These are phyloP conservation scores for Exophiala aquamarina DNA, from an alignment of 2,329 filamentous ascomycete species.

Conservation along the genomic window DNA sequence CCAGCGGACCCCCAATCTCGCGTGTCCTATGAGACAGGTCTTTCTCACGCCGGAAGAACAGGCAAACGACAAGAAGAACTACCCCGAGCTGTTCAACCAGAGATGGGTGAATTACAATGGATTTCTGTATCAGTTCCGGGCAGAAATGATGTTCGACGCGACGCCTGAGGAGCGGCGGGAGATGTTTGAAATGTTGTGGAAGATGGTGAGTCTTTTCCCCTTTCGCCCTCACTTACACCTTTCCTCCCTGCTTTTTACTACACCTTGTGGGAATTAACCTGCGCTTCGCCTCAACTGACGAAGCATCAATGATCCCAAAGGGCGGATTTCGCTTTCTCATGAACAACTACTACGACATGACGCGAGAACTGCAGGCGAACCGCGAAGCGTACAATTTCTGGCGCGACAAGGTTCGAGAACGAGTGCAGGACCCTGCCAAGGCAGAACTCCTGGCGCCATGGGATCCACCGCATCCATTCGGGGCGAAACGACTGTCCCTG, in stretches of 20 bases:
- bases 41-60: conserved; percentile 52
- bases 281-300: background rate
- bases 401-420: conserved; percentile 50
- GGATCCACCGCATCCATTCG: conserved; percentile 55
- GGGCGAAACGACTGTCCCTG: conserved; percentile 50
- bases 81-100: conserved; percentile 10
- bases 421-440: conserved; percentile 52
- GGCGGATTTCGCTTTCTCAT: conserved; percentile 59
- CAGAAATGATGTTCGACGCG: conserved; percentile 39
- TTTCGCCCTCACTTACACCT: background rate
- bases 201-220: conserved; percentile 22
- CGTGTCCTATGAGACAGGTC: conserved; percentile 59
- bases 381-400: conserved; percentile 56
- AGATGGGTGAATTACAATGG: conserved; percentile 56
- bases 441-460: conserved; percentile 55
- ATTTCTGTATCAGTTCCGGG: conserved; percentile 57
- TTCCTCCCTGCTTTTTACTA: too few relatives aligned
- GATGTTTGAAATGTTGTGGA: conserved; percentile 51
- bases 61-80: conserved; percentile 28
- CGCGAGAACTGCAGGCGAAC: conserved; percentile 51
- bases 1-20: conserved; percentile 67
- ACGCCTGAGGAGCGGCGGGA: conserved; percentile 36
- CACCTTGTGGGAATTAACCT: too few relatives aligned
- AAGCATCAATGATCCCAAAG: conserved; percentile 14
- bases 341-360: conserved; percentile 51